Evolutionary conservation across 2,329 filamentous ascomycete species (phyloP), one percentile per base, ranked within the genome.

Genomic region (Colletotrichum musae): DNA sequence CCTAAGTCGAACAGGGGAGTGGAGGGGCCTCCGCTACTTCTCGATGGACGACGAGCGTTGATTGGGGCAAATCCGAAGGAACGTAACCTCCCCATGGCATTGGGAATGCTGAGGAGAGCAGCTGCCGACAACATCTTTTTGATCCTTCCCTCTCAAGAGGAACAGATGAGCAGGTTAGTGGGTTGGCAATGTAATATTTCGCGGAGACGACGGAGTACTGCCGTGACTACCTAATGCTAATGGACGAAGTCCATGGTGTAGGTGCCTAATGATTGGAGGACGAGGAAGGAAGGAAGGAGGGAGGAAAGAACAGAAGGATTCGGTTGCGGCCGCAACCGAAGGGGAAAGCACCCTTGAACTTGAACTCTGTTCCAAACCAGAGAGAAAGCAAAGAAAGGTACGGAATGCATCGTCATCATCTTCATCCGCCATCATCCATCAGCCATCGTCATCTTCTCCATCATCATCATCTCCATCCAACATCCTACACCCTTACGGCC

Each of bases 261-360:
- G 32, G 21, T 24, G 3, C 10, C 32, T 10, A 36, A 10, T 36
- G 10, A 36, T 36, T 36, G 10, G 32, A 32, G 28, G 28, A 36
- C 9, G 32, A 36, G 7, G 32, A 36, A 10, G 32, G 32, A 36
- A 36, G 32, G 32, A 36, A 10, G 10, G 26, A 16, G 16, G 15
- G 41, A n/a, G 13, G 26, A 47, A 47, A n/a, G n/a, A 24, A 10
- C 32, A 16, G 28, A 50, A 32, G 61, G 52, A 51, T 50, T 64
- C 54, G 62, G 62, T 26, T 53, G 45, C 45, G 62, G 53, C 63
- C 56, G 56, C 26, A 52, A n/a, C 45, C 21, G 39, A 24, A 39
- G 56, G 63, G 63, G 60, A 60, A 45, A 57, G 56, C 60, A 66
- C 56, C 63, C 63, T 21, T 26, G 36, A 50, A 54, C 26, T 57